Base-by-base conservation (phyloP, 345 rosid genomes). In the Cardamine resedifolia region DNA sequence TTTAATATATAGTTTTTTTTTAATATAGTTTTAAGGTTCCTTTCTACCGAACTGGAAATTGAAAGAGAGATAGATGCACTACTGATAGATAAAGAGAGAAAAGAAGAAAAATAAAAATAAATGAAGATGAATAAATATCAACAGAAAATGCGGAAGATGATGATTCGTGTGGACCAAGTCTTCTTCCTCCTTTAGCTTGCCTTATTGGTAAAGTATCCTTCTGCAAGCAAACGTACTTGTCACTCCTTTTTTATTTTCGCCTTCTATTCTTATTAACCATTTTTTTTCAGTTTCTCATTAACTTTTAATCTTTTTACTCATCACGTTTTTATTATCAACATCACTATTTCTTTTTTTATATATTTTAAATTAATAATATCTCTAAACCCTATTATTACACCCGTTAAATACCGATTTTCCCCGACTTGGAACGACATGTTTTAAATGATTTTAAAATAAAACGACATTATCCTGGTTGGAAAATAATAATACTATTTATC, bases 91-190 rank as follows among this genome's bases (percentile, higher is more conserved):
- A 62, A 23, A 49, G 28, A 50, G 41, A 60, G 24, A 38, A 63
- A 53, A 53, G 5, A 26, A 64, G 33, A 43, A 56, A 34, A 64
- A 52, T 10, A 45, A 69, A 23, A 23, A 23, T n/a, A n/a, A n/a
- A 57, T 44, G 33, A 45, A 58, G 44, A 15, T 3, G 36, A 56
- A 47, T 41, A 57, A 67, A 27, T 30, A 68, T 21, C 3, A 43
- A 43, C 19, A 48, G 33, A 68, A 30, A 51, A 66, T 50, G 50
- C 7, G 20, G 51, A 69, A 34, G 71, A 63, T 63, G 75, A 76
- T 76, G 79, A 76, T 70, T 70, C 80, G 80, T 76, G 80, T 76
- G 80, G 80, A 63, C 76, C 80, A 76, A 76, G 75, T 47, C 66
- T 70, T 28, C 41, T n/a, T 20, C 57, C 43, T 10, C 64, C 79